Conservation (phyloP, 2,329 filamentous ascomycete genomes). For the Lizonia empirigonia region DNA sequence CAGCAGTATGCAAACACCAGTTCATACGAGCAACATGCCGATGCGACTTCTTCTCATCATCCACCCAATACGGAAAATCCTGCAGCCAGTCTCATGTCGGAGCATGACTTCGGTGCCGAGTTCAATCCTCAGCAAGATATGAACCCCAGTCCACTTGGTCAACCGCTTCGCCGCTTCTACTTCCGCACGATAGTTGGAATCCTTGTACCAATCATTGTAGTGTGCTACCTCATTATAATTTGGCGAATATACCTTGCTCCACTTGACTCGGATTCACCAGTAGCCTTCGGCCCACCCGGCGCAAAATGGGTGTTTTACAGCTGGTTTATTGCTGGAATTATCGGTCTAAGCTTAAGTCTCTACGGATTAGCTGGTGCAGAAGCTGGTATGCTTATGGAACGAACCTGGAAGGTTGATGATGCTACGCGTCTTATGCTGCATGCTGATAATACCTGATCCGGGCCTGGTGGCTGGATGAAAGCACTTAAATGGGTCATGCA, state of each 20-base stretch:
- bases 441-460: conserved; percentile 17
- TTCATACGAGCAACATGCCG: too few species aligned
- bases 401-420: conserved; percentile 11
- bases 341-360: conserved; percentile 14
- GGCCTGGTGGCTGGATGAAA: conserved; percentile 19
- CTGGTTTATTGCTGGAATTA: conserved; percentile 16
- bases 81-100: background rate
- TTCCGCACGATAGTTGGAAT: conserved; percentile 11
- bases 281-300: conserved; percentile 8
- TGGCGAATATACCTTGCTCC: conserved; percentile 16
- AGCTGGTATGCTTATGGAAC: conserved; percentile 18
- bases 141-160: background rate
- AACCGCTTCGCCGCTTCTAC: conserved; percentile 6
- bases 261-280: background rate
- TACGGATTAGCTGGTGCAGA: conserved; percentile 17
- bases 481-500: conserved; percentile 9
- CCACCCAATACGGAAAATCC: background rate
- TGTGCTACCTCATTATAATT: conserved; percentile 11
- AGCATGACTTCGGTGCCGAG: background rate
- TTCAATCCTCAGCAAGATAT: background rate
- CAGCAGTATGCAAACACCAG: too few species aligned
- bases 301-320: conserved; percentile 18
- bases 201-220: conserved; percentile 8
- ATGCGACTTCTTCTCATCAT: too few species aligned
- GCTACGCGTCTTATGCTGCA: conserved; percentile 18